A percentile compares a stretch with the other conserved stretches of the same genome.
phyloP scores from a whole-genome alignment of 164 flowering plant genomes.

The Nelumbo lutea region DNA sequence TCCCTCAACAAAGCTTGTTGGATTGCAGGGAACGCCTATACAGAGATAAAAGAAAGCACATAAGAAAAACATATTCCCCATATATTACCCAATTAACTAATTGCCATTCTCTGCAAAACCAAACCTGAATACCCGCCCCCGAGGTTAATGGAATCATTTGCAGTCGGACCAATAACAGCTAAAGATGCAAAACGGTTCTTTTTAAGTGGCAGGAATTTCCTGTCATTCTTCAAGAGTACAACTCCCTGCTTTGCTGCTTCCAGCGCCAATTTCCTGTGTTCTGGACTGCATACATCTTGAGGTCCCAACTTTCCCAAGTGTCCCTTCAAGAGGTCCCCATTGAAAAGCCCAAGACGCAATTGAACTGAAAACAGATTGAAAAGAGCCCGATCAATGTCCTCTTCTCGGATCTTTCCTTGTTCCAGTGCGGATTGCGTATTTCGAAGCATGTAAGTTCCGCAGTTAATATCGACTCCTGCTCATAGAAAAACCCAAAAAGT shows the following conservation, averaged over 20 bases:
- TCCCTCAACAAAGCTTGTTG: constrained; percentile 47
- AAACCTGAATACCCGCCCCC: constrained; percentile 84
- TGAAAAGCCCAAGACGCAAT: constrained; percentile 75
- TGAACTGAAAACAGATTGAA: constrained; percentile 69
- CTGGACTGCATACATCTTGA: constrained; percentile 55
- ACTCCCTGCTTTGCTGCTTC: constrained; percentile 92
- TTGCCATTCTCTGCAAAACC: not conserved
- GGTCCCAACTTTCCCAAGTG: constrained; percentile 58
- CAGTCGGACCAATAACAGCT: constrained; percentile 79
- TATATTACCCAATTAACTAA: not conserved
- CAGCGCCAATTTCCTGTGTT: constrained; percentile 67
- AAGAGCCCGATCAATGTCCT: constrained; percentile 75
- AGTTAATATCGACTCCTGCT: constrained; percentile 82
- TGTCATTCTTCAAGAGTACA: constrained; percentile 79
- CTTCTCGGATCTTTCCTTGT: constrained; percentile 62
- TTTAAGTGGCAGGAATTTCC: constrained; percentile 63
- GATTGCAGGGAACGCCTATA: constrained; percentile 72
- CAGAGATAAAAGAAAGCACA: not conserved
- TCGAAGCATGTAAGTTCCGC: constrained; percentile 71
- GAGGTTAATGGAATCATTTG: constrained; percentile 40
- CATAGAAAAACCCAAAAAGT: not conserved
- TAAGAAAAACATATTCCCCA: not conserved
- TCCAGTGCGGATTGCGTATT: constrained; percentile 57
- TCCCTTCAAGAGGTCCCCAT: constrained; percentile 62
- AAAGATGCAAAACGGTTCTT: constrained; percentile 42